Evolutionary conservation across 345 rosid genomes (phyloP).

Genomic region (Dimocarpus longan): DNA sequence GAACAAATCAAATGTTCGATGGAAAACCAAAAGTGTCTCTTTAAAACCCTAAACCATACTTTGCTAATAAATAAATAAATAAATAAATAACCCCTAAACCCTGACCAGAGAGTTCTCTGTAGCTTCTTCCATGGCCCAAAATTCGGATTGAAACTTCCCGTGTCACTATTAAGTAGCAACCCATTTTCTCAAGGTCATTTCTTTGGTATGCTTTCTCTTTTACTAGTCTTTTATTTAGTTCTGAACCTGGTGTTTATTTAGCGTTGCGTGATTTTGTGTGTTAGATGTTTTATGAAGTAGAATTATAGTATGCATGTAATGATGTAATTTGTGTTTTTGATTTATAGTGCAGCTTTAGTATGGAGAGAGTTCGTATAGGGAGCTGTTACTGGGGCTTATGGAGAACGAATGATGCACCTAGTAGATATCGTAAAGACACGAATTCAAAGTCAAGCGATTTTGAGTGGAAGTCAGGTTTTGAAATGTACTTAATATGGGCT

Average conservation of each 20-base stretch:
- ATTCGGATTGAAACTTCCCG: constrained; percentile 26
- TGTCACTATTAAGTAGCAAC: constrained; percentile 19
- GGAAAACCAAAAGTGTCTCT: too few relatives aligned
- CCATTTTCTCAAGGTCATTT: constrained; percentile 37
- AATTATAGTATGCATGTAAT: background rate
- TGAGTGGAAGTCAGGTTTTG: constrained; percentile 62
- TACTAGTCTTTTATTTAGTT: background rate
- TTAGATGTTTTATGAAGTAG: background rate
- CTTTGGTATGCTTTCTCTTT: constrained; percentile 44
- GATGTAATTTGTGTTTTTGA: constrained; percentile 3
- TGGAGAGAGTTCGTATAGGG: constrained; percentile 97
- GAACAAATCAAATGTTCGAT: too few relatives aligned
- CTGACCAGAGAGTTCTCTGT: constrained; percentile 25
- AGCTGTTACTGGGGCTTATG: constrained; percentile 85
- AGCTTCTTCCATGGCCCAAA: constrained; percentile 37
- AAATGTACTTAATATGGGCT: background rate
- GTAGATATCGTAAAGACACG: constrained; percentile 86
- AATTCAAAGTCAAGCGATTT: constrained; percentile 80
- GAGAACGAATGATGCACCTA: constrained; percentile 97
- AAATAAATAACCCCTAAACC: constrained; percentile 45
- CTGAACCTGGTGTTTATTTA: background rate
- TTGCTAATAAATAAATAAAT: too few relatives aligned
- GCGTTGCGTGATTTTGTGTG: background rate
- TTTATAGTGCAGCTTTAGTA: constrained; percentile 41
- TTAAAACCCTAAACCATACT: too few relatives aligned